Percentiles rank a stretch among this genome's conserved stretches.
Conservation (phyloP, 306 rosid species). For the Fagus sylvatica region DNA sequence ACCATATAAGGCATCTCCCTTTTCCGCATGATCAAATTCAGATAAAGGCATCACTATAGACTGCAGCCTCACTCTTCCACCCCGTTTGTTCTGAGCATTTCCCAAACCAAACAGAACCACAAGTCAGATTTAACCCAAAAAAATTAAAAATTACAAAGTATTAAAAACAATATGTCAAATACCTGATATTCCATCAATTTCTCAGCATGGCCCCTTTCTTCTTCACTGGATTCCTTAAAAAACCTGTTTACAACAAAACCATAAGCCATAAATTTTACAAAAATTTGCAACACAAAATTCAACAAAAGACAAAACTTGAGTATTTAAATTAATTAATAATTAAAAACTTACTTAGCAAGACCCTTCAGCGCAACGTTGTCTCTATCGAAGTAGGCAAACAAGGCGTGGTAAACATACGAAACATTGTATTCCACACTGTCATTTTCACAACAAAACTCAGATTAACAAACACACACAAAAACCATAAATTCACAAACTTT, state of each 20-base stretch:
- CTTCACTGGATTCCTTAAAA: slow-evolving; percentile 90
- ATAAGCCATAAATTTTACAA: not conserved
- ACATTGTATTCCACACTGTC: slow-evolving; percentile 95
- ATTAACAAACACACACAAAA: not conserved
- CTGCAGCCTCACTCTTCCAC: slow-evolving; percentile 85
- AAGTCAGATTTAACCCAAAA: not conserved
- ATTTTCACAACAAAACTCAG: not conserved
- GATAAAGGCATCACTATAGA: slow-evolving; percentile 65
- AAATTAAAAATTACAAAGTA: slow-evolving; percentile 2
- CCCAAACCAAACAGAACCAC: not conserved
- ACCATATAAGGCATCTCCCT: slow-evolving; percentile 83
- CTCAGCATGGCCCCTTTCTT: slow-evolving; percentile 95
- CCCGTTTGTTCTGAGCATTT: slow-evolving; percentile 68
- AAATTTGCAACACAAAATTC: not conserved
- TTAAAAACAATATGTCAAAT: not conserved
- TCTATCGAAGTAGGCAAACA: slow-evolving; percentile 95
- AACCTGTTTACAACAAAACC: slow-evolving; percentile 41
- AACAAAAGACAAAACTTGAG: not conserved
- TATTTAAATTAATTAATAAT: not conserved
- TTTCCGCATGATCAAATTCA: slow-evolving; percentile 62
- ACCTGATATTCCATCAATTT: slow-evolving; percentile 95
- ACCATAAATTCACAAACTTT: not conserved
- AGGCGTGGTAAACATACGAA: slow-evolving; percentile 84
- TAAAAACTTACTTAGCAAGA: slow-evolving; percentile 59
- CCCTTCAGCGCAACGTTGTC: slow-evolving; percentile 96